These are phyloP conservation scores for Hibiscus trionum DNA, from an alignment of 345 rosid species.

Conservation along the genomic window DNA sequence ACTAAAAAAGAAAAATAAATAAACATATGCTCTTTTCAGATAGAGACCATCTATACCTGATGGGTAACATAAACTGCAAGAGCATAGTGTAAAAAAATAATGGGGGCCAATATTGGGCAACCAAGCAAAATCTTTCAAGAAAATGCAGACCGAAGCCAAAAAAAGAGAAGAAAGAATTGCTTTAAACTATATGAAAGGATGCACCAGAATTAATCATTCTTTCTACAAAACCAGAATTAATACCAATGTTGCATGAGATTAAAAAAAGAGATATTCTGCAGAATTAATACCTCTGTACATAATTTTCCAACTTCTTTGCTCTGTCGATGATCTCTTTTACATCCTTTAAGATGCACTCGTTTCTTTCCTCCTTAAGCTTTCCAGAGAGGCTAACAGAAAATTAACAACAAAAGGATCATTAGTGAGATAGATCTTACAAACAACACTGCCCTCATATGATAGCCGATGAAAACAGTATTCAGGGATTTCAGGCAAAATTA, in stretches of 20 bases:
- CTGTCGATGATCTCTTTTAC: conserved; percentile 51
- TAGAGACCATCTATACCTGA: neutral
- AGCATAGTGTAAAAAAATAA: neutral
- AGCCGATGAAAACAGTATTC: conserved; percentile 1
- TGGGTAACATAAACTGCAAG: neutral
- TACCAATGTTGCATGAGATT: too few relatives aligned
- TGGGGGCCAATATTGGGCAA: neutral
- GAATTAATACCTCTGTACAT: conserved; percentile 42
- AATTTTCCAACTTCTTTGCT: conserved; percentile 44
- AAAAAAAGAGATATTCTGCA: too few relatives aligned
- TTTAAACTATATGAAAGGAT: neutral
- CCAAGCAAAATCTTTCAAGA: neutral
- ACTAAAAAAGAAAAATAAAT: neutral
- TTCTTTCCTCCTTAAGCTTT: conserved; percentile 30
- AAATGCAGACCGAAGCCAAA: neutral
- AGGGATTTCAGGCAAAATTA: neutral
- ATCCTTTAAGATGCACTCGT: conserved; percentile 43
- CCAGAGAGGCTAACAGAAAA: conserved; percentile 32
- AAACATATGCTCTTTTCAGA: neutral
- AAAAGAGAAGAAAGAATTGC: neutral
- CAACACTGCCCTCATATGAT: neutral
- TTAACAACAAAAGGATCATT: neutral
- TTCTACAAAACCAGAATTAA: neutral
- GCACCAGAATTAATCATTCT: neutral
- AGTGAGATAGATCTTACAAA: neutral